Conservation (phyloP, 768 basidiomycete genomes). For the Leccinum incarnatum region DNA sequence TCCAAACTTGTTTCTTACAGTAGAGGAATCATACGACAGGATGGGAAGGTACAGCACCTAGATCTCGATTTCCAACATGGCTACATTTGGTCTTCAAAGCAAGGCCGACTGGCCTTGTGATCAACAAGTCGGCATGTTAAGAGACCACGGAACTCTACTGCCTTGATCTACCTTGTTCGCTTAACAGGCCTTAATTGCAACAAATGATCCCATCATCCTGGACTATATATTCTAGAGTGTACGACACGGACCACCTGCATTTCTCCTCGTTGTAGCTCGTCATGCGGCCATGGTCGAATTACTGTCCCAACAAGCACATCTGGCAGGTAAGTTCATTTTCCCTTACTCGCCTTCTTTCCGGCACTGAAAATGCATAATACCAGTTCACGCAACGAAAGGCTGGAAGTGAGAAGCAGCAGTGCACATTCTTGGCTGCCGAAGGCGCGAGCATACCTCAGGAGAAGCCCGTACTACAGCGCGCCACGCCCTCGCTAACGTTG, state of each 20-base stretch:
- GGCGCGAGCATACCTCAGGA: constrained; percentile 17
- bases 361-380: background rate
- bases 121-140: background rate
- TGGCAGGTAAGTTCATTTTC: constrained; percentile 7
- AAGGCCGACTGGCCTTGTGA: background rate
- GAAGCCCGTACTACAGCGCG: constrained; percentile 1
- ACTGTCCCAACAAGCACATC: background rate
- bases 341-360: background rate
- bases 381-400: background rate
- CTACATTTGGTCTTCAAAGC: background rate
- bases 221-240: background rate
- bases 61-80: background rate
- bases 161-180: background rate
- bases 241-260: background rate
- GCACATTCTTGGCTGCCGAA: constrained; percentile 16
- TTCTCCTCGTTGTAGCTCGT: background rate
- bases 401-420: constrained; percentile 9
- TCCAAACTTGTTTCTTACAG: background rate
- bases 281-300: constrained; percentile 4
- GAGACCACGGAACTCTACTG: background rate
- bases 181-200: background rate
- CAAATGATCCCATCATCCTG: background rate
- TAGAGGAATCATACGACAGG: background rate
- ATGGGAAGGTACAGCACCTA: background rate
- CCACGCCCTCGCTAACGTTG: background rate